phyloP scores from a whole-genome alignment of 2,329 filamentous ascomycete species.

The Nothophaeocryptopus gaeumannii region DNA sequence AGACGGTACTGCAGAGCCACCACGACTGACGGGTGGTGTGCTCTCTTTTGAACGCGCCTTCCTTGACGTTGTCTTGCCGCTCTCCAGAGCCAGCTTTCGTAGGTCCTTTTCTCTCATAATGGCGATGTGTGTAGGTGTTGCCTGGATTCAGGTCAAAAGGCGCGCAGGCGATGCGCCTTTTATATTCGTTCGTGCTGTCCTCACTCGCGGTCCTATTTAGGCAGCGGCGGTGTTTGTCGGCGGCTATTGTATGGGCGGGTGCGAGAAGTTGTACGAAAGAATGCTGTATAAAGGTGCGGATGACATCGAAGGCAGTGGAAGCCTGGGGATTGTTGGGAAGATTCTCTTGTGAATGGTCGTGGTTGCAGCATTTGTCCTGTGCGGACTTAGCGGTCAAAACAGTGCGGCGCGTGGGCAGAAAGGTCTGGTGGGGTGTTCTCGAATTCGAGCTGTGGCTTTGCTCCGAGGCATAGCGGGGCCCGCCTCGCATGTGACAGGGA shows the following conservation, averaged over 20 bases:
- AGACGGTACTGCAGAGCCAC: constrained; percentile 56
- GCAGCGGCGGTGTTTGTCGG: constrained; percentile 7
- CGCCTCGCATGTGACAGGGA: too few relatives aligned
- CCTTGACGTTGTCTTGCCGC: constrained; percentile 68
- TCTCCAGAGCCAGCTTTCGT: constrained; percentile 67
- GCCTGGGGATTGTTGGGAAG: too few relatives aligned
- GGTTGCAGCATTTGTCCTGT: too few relatives aligned
- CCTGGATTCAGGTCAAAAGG: too few relatives aligned
- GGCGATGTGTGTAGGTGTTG: neutral
- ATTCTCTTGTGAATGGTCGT: too few relatives aligned
- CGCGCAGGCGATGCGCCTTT: too few relatives aligned
- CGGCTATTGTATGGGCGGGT: constrained; percentile 22
- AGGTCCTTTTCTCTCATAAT: constrained; percentile 32
- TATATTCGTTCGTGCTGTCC: neutral
- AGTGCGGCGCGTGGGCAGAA: too few relatives aligned
- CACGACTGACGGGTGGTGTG: constrained; percentile 58
- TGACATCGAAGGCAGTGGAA: constrained; percentile 6
- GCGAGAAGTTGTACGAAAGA: constrained; percentile 11
- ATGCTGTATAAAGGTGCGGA: constrained; percentile 5
- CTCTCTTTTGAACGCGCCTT: constrained; percentile 61
- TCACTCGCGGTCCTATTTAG: neutral
- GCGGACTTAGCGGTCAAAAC: too few relatives aligned
- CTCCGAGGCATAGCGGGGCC: too few relatives aligned
- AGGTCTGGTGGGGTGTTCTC: too few relatives aligned
- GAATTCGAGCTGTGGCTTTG: too few relatives aligned